Evolutionary conservation across 176 grass and related monocot genomes (phyloP), one percentile per base, ranked within the genome.

Genomic region (Oryza meridionalis): DNA sequence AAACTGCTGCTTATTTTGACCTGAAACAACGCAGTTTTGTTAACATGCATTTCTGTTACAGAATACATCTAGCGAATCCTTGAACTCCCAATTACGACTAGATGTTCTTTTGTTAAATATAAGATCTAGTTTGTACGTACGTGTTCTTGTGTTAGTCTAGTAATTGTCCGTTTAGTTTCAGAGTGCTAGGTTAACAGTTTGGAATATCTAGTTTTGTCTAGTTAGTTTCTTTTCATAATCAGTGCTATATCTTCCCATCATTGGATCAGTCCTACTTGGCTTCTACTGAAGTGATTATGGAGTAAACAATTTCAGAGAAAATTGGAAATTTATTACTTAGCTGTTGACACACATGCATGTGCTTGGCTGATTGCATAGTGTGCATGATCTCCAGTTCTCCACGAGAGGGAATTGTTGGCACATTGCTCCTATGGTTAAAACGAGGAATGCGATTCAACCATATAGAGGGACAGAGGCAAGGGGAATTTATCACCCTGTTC

Each of bases 241-340:
- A 3, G 4, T 77, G 46, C 40, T 58, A 58, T 77, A 77, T 44
- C n/a, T n/a, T 33, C 67, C 26, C 77, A 71, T 78, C 17, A 47
- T 61, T 49, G 49, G 24, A 38, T 79, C 25, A 25, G 53, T 9
- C 68, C 26, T 46, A 13, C 10, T 79, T 31, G 7, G n/a, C 45
- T 6, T 29, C 76, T 65, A 51, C 5, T 73, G 11, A 24, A 66
- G 5, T 73, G 37, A 13, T 86, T 75, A 44, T 55, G 69, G 59
- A 55, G 38, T 51, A 67, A 17, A 11, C 27, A 38, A 22, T 40
- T 15, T 35, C 33, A 35, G 33, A 3, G 33, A 35, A 35, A 35
- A 35, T 35, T 35, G 33, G 33, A 35, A 35, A 5, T 35, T 86
- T 72, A 42, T 65, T 74, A 42, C 55, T 66, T 55, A 15, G 11